A percentile compares a stretch with the other conserved stretches of the same genome.
Conservation (phyloP, 495 filamentous ascomycete genomes). For the Evansstolkia leycettana region DNA sequence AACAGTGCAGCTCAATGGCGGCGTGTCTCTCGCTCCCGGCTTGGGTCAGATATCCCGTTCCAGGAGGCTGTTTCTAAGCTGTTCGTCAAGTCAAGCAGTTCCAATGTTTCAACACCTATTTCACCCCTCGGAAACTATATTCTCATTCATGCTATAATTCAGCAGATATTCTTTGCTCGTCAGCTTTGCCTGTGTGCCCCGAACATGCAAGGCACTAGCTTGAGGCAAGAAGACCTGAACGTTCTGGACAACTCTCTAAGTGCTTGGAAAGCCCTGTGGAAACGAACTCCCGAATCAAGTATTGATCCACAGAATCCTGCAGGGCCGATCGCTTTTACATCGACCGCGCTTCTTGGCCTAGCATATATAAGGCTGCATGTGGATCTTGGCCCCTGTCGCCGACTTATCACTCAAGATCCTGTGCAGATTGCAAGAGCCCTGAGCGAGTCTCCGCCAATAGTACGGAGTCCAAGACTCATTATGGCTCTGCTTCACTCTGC, state of each 20-base stretch:
- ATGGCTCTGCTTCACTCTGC: slow-evolving; percentile 40
- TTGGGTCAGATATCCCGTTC: slow-evolving; percentile 28
- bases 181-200: slow-evolving; percentile 35
- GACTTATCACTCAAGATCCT: slow-evolving; percentile 36
- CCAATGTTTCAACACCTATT: slow-evolving; percentile 36
- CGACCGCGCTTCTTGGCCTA: slow-evolving; percentile 40
- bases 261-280: slow-evolving; percentile 42
- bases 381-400: slow-evolving; percentile 32
- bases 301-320: slow-evolving; percentile 41
- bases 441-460: slow-evolving; percentile 25
- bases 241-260: slow-evolving; percentile 30
- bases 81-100: slow-evolving; percentile 27
- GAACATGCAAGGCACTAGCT: slow-evolving; percentile 28
- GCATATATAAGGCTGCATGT: slow-evolving; percentile 42
- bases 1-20: slow-evolving; percentile 34
- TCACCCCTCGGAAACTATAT: slow-evolving; percentile 43
- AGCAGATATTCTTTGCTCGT: slow-evolving; percentile 41
- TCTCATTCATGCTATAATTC: slow-evolving; percentile 40
- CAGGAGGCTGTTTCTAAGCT: slow-evolving; percentile 37
- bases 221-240: slow-evolving; percentile 32
- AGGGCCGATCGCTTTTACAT: slow-evolving; percentile 42
- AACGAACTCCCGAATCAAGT: slow-evolving; percentile 38
- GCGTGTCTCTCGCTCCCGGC: slow-evolving; percentile 22
- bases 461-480: slow-evolving; percentile 34
- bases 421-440: slow-evolving; percentile 29